Base-by-base conservation (phyloP, 352 stramenopile species). In the Phytophthora pini region DNA sequence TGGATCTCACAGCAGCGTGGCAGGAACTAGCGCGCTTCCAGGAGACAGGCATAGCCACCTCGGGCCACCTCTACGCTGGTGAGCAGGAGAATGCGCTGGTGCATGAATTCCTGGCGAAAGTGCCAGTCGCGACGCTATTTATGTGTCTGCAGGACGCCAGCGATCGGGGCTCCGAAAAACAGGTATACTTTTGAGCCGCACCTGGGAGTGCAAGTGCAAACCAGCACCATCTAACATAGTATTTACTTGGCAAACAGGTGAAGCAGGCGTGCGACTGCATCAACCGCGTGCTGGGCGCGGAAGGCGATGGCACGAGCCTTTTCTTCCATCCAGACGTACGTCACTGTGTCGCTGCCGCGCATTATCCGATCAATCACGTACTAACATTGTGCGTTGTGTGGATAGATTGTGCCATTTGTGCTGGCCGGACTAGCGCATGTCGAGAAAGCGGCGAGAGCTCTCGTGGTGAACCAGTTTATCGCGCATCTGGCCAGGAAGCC, bases 61-160 rank as follows among this genome's bases (percentile, higher is more conserved):
- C 79, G 3, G 82, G 62, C 12, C 67, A 80, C 8, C 62, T 89
- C 0, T 68, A 80, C 22, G 74, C 71, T 0, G 22, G 45, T 1
- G 59, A 74, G 2, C 67, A 89, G 32, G 85, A 93, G 41, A 74
- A 77, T 10, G 59, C 61, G 34, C 65, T 92, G 2, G 82, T 92
- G 46, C 70, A 78, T 13, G 72, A 84, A 9, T 94, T 95, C 51
- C 56, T 94, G 47, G 63, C 75, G 47, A 70, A 86, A 50, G 77
- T 94, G 31, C 83, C 88, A 29, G 32, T 96, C 11, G 73, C 76
- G 17, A 75, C 54, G 70, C 76, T 94, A 0, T 96, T 94, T 17
- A 61, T 71, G 41, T 90, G 81, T 69, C 76, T 96, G 29, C 85
- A 96, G 68, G 76, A 89, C 56, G 88, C 86, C 27, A 94, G 88